phyloP scores from a whole-genome alignment of 1,284 basidiomycete genomes.

The Cerrena zonata region DNA sequence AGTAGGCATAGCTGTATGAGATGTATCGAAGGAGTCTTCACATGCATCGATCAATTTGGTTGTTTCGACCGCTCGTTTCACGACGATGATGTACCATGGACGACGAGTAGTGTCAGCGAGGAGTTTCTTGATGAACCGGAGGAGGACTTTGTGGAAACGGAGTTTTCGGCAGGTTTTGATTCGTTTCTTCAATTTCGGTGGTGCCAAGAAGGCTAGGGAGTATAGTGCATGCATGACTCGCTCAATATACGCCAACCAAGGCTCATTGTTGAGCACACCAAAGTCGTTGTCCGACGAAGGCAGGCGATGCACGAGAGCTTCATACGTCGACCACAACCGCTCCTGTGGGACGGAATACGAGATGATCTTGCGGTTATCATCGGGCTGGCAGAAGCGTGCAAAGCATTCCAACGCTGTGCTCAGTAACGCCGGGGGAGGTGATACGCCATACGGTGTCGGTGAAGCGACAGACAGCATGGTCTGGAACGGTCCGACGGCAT shows the following conservation, averaged over 20 bases:
- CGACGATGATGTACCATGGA: slow-evolving; percentile 55
- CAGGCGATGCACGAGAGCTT: slow-evolving; percentile 72
- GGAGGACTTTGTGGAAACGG: slow-evolving; percentile 57
- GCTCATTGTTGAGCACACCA: slow-evolving; percentile 46
- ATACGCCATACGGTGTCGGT: slow-evolving; percentile 32
- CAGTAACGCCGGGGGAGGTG: slow-evolving; percentile 53
- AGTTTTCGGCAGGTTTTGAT: slow-evolving; percentile 59
- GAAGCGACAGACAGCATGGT: slow-evolving; percentile 48
- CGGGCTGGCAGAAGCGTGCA: slow-evolving; percentile 68
- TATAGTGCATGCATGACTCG: slow-evolving; percentile 78
- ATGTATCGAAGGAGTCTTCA: slow-evolving; percentile 67
- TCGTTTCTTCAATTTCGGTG: slow-evolving; percentile 63
- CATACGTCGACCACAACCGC: slow-evolving; percentile 61
- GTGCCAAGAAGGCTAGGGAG: slow-evolving; percentile 79
- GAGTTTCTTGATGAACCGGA: slow-evolving; percentile 61
- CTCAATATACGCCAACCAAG: slow-evolving; percentile 77
- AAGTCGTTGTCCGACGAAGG: slow-evolving; percentile 79
- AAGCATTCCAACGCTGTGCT: slow-evolving; percentile 79
- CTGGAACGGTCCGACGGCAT: slow-evolving; percentile 58
- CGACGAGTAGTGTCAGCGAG: slow-evolving; percentile 46
- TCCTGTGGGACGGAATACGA: slow-evolving; percentile 51
- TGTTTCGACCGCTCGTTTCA: slow-evolving; percentile 76
- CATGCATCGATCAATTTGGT: slow-evolving; percentile 81
- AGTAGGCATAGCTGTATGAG: slow-evolving; percentile 47
- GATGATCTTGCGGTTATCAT: slow-evolving; percentile 76